Evolutionary conservation across 192 early-diverging fungal genomes (phyloP).

Genomic region (Funneliformis geosporum): DNA sequence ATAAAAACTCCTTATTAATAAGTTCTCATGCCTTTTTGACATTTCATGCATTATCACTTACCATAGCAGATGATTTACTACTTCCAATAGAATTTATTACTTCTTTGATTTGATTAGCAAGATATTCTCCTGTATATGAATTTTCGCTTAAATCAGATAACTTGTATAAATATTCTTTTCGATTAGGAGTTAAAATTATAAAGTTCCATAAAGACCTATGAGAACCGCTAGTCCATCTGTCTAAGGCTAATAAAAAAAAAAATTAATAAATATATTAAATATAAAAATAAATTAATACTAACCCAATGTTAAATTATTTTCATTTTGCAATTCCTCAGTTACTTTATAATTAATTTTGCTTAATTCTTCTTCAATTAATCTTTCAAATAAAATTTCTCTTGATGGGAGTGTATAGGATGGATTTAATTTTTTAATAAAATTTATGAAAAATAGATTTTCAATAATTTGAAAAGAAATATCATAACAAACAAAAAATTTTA

Average conservation of each 20-base stretch:
- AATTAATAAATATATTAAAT: neutral
- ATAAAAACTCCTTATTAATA: neutral
- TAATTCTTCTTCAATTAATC: neutral
- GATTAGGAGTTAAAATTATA: neutral
- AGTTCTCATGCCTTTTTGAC: neutral
- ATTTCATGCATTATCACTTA: neutral
- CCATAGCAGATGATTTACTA: neutral
- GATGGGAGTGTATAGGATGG: neutral
- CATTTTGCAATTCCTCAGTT: neutral
- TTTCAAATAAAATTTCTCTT: neutral
- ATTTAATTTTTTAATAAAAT: neutral
- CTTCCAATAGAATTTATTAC: neutral
- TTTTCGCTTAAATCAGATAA: neutral
- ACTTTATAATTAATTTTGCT: neutral
- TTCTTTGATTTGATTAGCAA: neutral
- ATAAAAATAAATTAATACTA: neutral
- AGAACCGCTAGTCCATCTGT: neutral
- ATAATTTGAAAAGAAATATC: neutral
- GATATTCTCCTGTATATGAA: neutral
- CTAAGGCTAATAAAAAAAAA: neutral
- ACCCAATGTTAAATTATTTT: neutral
- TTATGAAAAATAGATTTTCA: neutral
- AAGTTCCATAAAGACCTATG: neutral
- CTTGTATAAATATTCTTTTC: neutral
- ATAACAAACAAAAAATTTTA: neutral